Evolutionary conservation across 306 rosid species (phyloP), one percentile per base, ranked within the genome.

Genomic region (Castanea crenata): DNA sequence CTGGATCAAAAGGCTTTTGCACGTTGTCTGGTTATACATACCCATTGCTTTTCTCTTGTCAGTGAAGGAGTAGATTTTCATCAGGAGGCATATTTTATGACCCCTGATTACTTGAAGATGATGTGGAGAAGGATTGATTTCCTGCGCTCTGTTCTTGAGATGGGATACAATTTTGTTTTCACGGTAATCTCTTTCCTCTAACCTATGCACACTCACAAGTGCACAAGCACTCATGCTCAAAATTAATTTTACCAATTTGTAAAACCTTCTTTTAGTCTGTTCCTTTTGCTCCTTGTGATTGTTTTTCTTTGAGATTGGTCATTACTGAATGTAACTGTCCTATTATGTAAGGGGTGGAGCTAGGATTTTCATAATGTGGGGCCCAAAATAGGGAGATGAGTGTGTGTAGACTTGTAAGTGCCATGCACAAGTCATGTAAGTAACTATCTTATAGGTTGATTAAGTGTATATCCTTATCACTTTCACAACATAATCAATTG

Each of bases 61-160:
- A 91, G 83, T 55, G 94, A 91, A 86, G 94, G 88, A 77, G 87
- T 75, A 23, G 93, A 95, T 87, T 91, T 90, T 84, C 93, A 67
- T 78, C 76, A 59, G 69, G 99, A 93, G 81, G 98, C 99, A 14
- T 87, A 83, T 74, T 91, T 95, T 76, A 95, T 95, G 99, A 90
- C 98, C 67, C 92, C 91, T 64, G 83, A 79, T 73, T 95, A 95
- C 88, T 81, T 95, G 93, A 86, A 82, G 88, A 93, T 95, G 98
- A 95, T 95, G 98, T 93, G 98, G 99, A 86, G 84, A 79, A 90
- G 97, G 88, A 89, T 95, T 86, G 97, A 93, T 82, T 93, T 95
- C 86, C 88, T 95, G n/a, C 88, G 91, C 55, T 85, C 92, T 79
- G 87, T 95, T 84, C 91, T 91, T 71, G 96, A 90, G 88, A 79